Percentiles rank a stretch among this genome's conserved stretches.
These are phyloP conservation scores for Shiraia sp. DNA, from an alignment of 2,329 filamentous ascomycete genomes.

Conservation along the genomic window DNA sequence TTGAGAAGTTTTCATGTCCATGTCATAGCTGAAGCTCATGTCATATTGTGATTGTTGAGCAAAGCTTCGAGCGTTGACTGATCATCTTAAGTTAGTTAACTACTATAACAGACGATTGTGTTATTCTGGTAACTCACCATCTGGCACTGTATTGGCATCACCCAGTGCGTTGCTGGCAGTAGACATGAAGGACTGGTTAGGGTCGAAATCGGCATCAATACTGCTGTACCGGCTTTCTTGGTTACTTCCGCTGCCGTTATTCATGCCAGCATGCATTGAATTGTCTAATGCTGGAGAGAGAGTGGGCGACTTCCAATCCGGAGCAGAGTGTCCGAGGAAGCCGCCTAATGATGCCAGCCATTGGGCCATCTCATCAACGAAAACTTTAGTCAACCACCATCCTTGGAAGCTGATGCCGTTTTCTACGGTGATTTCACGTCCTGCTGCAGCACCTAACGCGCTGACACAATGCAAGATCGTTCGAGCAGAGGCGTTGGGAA, in stretches of 20 bases:
- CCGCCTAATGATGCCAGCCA: conserved; percentile 90
- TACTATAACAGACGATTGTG: conserved; percentile 17
- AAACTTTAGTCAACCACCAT: conserved; percentile 95
- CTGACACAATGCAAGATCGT: conserved; percentile 79
- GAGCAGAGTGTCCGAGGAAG: conserved; percentile 67
- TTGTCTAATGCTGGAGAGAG: conserved; percentile 37
- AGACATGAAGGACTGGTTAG: conserved; percentile 39
- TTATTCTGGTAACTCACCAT: conserved; percentile 34
- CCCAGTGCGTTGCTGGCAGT: conserved; percentile 30
- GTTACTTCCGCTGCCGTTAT: conserved; percentile 43
- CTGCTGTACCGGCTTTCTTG: conserved; percentile 46
- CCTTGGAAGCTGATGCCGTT: conserved; percentile 82
- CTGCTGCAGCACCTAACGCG: conserved; percentile 73
- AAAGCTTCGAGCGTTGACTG: conserved; percentile 41
- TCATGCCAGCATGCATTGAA: conserved; percentile 34
- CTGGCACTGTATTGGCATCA: conserved; percentile 23
- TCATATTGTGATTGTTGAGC: conserved; percentile 36
- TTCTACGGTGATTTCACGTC: conserved; percentile 79
- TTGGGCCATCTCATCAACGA: conserved; percentile 90
- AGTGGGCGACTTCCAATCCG: conserved; percentile 26
- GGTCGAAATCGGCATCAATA: conserved; percentile 41
- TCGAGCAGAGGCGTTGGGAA: conserved; percentile 72
- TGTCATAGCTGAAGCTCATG: conserved; percentile 40
- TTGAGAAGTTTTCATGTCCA: conserved; percentile 36
- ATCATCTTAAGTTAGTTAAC: conserved; percentile 42